A percentile compares a stretch with the other conserved stretches of the same genome.
These are phyloP conservation scores for Pleurotus eryngii DNA, from an alignment of 768 basidiomycete genomes.

Conservation along the genomic window DNA sequence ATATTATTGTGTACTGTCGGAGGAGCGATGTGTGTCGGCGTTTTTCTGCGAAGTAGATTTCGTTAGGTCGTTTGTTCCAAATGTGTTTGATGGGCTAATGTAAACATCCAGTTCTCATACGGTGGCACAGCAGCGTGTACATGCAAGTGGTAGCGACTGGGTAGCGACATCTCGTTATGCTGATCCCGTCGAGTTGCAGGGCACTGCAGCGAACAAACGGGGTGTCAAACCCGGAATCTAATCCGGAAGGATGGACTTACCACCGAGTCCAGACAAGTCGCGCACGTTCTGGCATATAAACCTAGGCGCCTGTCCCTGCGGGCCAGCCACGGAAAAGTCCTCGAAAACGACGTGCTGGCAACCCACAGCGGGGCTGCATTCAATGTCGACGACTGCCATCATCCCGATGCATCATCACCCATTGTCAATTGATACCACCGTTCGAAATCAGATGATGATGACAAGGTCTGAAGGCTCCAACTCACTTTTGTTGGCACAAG, in stretches of 20 bases:
- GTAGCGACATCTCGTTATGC: too few relatives aligned
- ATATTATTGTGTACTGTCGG: constrained; percentile 51
- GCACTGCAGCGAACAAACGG: too few relatives aligned
- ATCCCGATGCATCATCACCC: neutral
- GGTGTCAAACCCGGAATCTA: too few relatives aligned
- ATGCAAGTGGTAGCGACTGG: too few relatives aligned
- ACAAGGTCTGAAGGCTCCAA: neutral
- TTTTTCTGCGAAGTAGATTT: neutral
- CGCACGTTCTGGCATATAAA: constrained; percentile 48
- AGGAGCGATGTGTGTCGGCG: constrained; percentile 29
- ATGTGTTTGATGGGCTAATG: too few relatives aligned
- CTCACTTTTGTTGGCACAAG: constrained; percentile 35
- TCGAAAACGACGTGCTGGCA: constrained; percentile 42
- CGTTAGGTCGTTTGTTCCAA: too few relatives aligned
- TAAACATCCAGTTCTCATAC: too few relatives aligned
- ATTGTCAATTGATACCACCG: neutral
- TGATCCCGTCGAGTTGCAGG: too few relatives aligned
- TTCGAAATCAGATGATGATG: neutral
- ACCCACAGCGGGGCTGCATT: constrained; percentile 46
- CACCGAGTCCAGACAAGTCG: constrained; percentile 30
- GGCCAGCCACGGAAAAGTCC: constrained; percentile 36
- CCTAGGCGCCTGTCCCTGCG: constrained; percentile 29
- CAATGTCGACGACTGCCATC: constrained; percentile 42
- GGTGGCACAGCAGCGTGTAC: too few relatives aligned
- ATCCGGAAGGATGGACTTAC: constrained; percentile 16